A percentile compares a stretch with the other conserved stretches of the same genome.
Evolutionary conservation across 495 filamentous ascomycete species (phyloP).

Genomic region (Talaromyces wortmannii): DNA sequence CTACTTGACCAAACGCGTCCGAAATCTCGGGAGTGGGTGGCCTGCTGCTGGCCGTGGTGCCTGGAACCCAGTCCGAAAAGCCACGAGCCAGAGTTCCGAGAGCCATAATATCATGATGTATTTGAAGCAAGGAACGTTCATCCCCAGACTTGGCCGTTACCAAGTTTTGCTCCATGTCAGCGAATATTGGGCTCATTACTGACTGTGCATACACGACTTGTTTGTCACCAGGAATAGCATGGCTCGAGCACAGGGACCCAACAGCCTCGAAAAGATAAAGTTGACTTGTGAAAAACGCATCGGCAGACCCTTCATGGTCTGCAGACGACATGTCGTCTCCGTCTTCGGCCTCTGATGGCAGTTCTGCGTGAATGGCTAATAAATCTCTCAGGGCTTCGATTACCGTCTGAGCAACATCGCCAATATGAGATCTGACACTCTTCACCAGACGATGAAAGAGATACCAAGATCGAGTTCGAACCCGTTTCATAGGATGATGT

Average conservation of each 20-base stretch:
- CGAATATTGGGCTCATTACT: slow-evolving; percentile 78
- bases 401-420: slow-evolving; percentile 81
- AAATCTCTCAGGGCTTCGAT: slow-evolving; percentile 86
- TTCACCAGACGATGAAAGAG: slow-evolving; percentile 92
- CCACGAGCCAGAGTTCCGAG: slow-evolving; percentile 84
- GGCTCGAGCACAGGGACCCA: slow-evolving; percentile 77
- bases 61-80: slow-evolving; percentile 80
- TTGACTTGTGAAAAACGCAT: slow-evolving; percentile 84
- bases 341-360: slow-evolving; percentile 61
- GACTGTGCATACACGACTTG: slow-evolving; percentile 79
- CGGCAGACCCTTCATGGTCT: slow-evolving; percentile 77
- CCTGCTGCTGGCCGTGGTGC: slow-evolving; percentile 44
- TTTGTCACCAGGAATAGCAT: slow-evolving; percentile 66
- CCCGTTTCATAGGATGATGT: slow-evolving; percentile 76
- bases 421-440: slow-evolving; percentile 72
- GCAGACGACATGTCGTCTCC: slow-evolving; percentile 94
- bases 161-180: slow-evolving; percentile 75
- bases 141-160: slow-evolving; percentile 69
- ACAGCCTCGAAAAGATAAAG: slow-evolving; percentile 92
- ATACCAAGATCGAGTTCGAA: slow-evolving; percentile 92
- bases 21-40: slow-evolving; percentile 59
- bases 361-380: slow-evolving; percentile 82
- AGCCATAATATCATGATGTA: slow-evolving; percentile 96
- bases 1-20: slow-evolving; percentile 72
- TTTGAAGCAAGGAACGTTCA: slow-evolving; percentile 72